Evolutionary conservation across 1,284 basidiomycete genomes (phyloP), one percentile per base, ranked within the genome.

Genomic region (Papiliotrema laurentii): DNA sequence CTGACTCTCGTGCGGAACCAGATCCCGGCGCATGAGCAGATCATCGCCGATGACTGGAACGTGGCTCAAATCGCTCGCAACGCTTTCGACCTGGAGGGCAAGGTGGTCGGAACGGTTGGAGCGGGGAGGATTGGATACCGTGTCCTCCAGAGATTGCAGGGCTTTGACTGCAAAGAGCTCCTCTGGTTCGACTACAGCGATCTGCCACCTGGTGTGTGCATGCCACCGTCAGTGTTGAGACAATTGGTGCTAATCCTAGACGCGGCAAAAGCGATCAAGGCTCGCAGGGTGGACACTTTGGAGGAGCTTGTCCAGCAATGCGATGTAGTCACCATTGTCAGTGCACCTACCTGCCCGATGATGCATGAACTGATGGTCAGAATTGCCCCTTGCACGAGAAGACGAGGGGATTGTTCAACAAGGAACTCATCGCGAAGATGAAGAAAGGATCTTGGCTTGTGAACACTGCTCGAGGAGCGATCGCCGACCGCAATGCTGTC

Each of bases 401-500:
- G 35, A 94, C 91, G 33, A 77, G 78, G 41, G 87, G 85, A 21
- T 81, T 92, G 28, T 78, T 92, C 65, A 88, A 91, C 77, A 80
- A 81, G 37, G 87, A 92, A 34, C 82, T 89, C 44, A 78, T 97
- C 61, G 81, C 81, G 67, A 85, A 88, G 77, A 88, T 96, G 82
- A 96, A 97, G 81, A 86, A 87, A 66, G 80, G 79, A 43, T 80
- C 86, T n/a, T 92, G 87, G 86, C 80, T 93, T 60, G 83, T 94
- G 69, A 93, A 94, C 81, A 93, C 90, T 27, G 91, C 91, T 37
- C 88, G 90, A 63, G 92, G 92, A 40, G 92, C 92, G 44, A 92
- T 97, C 66, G 89, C 85, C 71, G 85, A 90, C 75, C 83, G 84
- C 57, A 80, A 89, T 55, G 89, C 83, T 40, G 83, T 96, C 51